A percentile compares a stretch with the other conserved stretches of the same genome.
Conservation (phyloP, 805 yeast species). For the Candida verbasci region DNA sequence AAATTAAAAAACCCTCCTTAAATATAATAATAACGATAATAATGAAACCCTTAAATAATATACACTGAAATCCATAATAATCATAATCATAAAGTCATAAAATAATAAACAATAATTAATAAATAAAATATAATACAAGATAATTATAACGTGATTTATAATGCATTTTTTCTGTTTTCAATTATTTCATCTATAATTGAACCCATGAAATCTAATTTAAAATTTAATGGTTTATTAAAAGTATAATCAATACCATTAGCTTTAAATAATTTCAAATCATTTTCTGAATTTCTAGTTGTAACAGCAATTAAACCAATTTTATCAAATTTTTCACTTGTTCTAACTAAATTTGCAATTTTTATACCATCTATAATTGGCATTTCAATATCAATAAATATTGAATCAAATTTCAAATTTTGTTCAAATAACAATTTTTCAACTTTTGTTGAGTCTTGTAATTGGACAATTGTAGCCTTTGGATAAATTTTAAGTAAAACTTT, state of each 20-base stretch:
- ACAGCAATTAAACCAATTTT: constrained; percentile 35
- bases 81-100: no score
- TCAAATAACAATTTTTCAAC: constrained; percentile 17
- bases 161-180: no score
- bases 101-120: no score
- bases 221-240: constrained; percentile 36
- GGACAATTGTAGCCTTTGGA: constrained; percentile 26
- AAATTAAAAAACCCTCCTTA: no score
- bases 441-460: constrained; percentile 25
- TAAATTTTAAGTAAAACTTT: constrained; percentile 29
- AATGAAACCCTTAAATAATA: no score
- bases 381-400: constrained; percentile 41
- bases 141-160: no score
- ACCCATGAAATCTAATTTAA: constrained; percentile 11
- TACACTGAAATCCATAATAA: no score
- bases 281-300: constrained; percentile 27
- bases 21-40: no score
- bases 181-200: constrained; percentile 7
- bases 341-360: constrained; percentile 24
- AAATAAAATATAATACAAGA: no score
- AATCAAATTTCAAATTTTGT: constrained; percentile 17
- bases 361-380: constrained; percentile 41
- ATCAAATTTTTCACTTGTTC: constrained; percentile 10
- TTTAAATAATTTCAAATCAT: constrained; percentile 27
- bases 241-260: constrained; percentile 37